Percentiles rank a stretch among this genome's conserved stretches.
Evolutionary conservation across 139 green algal genomes (phyloP).

Genomic region (Microglena sp.): DNA sequence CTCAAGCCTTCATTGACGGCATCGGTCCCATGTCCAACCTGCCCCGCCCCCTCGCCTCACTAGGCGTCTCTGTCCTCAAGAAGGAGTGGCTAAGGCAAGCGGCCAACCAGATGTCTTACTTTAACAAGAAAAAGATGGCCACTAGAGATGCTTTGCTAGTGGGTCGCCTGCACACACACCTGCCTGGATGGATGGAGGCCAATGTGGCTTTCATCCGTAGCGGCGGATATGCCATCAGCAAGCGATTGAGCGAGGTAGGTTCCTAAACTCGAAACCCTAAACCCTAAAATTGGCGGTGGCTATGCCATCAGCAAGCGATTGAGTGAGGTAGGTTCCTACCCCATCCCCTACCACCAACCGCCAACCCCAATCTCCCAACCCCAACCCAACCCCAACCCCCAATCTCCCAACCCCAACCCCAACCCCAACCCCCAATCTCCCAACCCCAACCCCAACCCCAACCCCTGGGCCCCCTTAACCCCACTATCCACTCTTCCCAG

Average conservation of each 20-base stretch:
- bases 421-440: too few relatives aligned
- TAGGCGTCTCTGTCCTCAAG: slow-evolving; percentile 62
- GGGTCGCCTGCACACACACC: slow-evolving; percentile 67
- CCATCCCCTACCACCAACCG: too few relatives aligned
- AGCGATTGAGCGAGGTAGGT: slow-evolving; percentile 12
- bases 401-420: too few relatives aligned
- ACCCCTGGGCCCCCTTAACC: too few relatives aligned
- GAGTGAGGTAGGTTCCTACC: background rate
- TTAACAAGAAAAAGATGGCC: slow-evolving; percentile 56
- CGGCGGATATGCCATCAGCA: slow-evolving; percentile 72
- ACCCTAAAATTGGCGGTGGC: background rate
- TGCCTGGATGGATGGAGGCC: slow-evolving; percentile 66
- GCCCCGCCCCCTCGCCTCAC: slow-evolving; percentile 40
- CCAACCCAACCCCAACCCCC: too few relatives aligned
- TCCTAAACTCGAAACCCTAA: background rate
- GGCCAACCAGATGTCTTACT: slow-evolving; percentile 77
- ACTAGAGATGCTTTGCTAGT: slow-evolving; percentile 75
- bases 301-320: background rate
- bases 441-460: too few relatives aligned
- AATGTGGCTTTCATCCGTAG: slow-evolving; percentile 86
- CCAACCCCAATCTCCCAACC: too few relatives aligned
- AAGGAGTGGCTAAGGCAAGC: slow-evolving; percentile 51
- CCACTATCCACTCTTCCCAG: too few relatives aligned
- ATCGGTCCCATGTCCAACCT: slow-evolving; percentile 63
- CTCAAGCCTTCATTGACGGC: slow-evolving; percentile 78